These are phyloP conservation scores for Russula brevipes DNA, from an alignment of 768 basidiomycete genomes.

Conservation along the genomic window DNA sequence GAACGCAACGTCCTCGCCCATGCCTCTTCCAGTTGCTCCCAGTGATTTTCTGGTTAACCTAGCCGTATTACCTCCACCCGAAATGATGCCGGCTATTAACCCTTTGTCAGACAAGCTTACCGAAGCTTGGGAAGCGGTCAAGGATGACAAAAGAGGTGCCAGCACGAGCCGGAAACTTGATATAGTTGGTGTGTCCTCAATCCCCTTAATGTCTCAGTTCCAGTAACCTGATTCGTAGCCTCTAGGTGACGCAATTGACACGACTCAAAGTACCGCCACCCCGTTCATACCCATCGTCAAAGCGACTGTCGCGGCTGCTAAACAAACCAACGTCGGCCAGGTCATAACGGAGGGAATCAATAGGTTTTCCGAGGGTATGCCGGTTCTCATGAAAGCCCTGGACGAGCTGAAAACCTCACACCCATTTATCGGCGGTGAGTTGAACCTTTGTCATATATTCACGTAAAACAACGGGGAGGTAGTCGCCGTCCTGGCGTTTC, in stretches of 20 bases:
- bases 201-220: accelerated
- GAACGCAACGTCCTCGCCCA: not conserved
- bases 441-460: not conserved
- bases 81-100: not conserved
- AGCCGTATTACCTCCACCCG: not conserved
- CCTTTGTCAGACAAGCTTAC: not conserved
- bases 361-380: conserved; percentile 28
- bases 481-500: conserved; percentile 50
- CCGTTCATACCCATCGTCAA: conserved; percentile 3
- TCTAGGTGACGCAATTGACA: not conserved
- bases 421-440: conserved; percentile 30
- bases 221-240: not conserved
- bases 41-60: not conserved
- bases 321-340: not conserved
- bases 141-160: not conserved
- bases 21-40: not conserved
- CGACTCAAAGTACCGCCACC: not conserved
- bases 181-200: not conserved
- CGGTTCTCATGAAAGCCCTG: conserved; percentile 28
- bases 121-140: conserved; percentile 1
- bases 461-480: not conserved
- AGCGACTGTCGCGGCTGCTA: not conserved
- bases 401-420: conserved; percentile 30
- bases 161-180: not conserved
- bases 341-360: conserved; percentile 25